Base-by-base conservation (phyloP, 1,284 basidiomycete species). In the Clitocybe nebularis region DNA sequence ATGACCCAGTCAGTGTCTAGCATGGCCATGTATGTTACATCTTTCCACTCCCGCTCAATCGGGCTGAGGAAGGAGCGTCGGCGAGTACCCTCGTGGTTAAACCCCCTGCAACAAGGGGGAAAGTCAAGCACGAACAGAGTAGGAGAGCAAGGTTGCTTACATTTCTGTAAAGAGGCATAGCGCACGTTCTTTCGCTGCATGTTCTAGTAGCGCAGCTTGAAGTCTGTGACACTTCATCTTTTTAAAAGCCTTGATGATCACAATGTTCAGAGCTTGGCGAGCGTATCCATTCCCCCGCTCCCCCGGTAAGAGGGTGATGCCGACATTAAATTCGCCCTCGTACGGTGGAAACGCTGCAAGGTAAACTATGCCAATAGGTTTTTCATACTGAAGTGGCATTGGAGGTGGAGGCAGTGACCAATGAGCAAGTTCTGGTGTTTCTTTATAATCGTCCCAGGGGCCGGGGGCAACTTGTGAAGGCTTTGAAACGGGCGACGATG, bases 1-100 rank as follows among this genome's bases (percentile, higher is more conserved):
- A 43, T 41, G 30, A 66, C 48, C 78, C 79, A 85, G 39, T 84
- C 79, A 0, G 76, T 81, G 43, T 76, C 79, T 44, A 85, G 59
- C 48, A 84, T 66, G 5, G 70, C 78, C 43, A 82, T 61, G 47
- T 75, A 75, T 1, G 73, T 76, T 14, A 77, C 72, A 50, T 84
- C 79, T 46, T 71, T 75, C 75, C 77, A 84, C 43, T 74, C 70
- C 1, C 55, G 50, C 11, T 66, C 64, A 37, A 66, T 53, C 13
- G 63, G 65, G 51, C 69, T 70, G 52, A 59, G 68, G 41, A 77
- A 72, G 0, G 73, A 67, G 30, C 72, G 68, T 19, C 80, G 71
- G 33, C 71, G 71, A 9, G 68, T 73, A 35, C 82, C 82, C 60
- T 85, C 82, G 46, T 78, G 71, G 6, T 56, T 57, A 54, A 85